Conservation (phyloP, 768 basidiomycete species). For the Trametes cingulata region DNA sequence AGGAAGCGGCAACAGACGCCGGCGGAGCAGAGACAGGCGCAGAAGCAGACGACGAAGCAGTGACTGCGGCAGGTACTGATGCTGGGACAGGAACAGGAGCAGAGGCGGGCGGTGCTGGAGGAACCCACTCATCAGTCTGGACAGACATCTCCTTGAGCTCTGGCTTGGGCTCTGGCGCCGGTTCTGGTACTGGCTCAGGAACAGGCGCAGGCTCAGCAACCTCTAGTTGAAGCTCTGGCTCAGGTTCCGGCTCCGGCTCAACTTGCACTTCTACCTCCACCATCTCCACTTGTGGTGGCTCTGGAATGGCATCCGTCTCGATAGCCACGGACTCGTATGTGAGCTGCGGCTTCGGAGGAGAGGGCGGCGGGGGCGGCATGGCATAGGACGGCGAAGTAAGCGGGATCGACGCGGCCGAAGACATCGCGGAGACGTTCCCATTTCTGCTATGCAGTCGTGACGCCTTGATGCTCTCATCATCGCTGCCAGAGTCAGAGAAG, state of each 20-base stretch:
- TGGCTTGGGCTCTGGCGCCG: conserved; percentile 49
- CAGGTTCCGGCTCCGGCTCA: conserved; percentile 3
- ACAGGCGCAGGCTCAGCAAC: conserved; percentile 30
- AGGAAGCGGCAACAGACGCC: conserved; percentile 24
- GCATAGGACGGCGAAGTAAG: conserved; percentile 13
- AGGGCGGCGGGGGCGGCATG: conserved; percentile 10
- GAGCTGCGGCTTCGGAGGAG: conserved; percentile 27
- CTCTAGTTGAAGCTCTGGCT: conserved; percentile 11
- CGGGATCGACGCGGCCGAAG: conserved; percentile 26
- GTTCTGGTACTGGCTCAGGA: conserved; percentile 28
- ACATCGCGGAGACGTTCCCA: conserved; percentile 29
- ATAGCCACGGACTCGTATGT: conserved; percentile 55
- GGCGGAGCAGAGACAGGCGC: conserved; percentile 31
- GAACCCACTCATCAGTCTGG: conserved; percentile 77
- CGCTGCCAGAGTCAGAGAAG: conserved; percentile 57
- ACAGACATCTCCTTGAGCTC: conserved; percentile 74
- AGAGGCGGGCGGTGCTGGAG: conserved; percentile 39
- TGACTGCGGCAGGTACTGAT: conserved; percentile 32
- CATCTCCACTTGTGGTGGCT: conserved; percentile 13
- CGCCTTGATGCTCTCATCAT: conserved; percentile 74
- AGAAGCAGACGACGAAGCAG: conserved; percentile 29
- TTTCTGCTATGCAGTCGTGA: conserved; percentile 43
- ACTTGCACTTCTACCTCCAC: conserved; percentile 20
- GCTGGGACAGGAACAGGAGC: conserved; percentile 32
- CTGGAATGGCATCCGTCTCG: conserved; percentile 28